Evolutionary conservation across 129 eudicot genomes (phyloP).

Genomic region (Lonicera japonica): DNA sequence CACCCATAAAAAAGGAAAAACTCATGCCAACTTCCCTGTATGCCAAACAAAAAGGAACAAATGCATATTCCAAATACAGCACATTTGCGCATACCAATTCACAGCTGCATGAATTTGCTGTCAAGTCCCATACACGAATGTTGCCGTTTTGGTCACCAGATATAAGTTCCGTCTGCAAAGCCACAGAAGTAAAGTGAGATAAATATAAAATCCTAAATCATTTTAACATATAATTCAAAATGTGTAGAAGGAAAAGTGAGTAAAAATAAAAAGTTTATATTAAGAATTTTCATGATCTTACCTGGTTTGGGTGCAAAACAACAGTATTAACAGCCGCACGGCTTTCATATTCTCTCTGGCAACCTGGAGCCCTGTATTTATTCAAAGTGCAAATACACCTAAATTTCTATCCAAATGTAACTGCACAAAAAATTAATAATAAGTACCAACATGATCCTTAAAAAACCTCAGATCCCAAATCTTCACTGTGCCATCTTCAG

Average conservation of each 20-base stretch:
- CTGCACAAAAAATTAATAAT: not conserved
- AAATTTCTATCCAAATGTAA: not conserved
- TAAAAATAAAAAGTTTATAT: too few species aligned
- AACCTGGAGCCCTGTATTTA: slow-evolving; percentile 79
- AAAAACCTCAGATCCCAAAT: slow-evolving; percentile 94
- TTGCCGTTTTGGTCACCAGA: slow-evolving; percentile 99
- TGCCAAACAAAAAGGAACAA: too few species aligned
- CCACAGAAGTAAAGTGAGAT: slow-evolving; percentile 3
- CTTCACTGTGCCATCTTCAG: slow-evolving; percentile 98
- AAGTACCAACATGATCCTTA: slow-evolving; percentile 5
- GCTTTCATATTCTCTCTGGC: slow-evolving; percentile 97
- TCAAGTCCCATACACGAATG: slow-evolving; percentile 98
- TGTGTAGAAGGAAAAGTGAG: too few species aligned
- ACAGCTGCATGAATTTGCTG: slow-evolving; percentile 98
- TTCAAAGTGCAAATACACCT: not conserved
- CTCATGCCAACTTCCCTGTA: too few species aligned
- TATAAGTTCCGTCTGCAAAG: slow-evolving; percentile 75
- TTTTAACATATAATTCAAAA: too few species aligned
- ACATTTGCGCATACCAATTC: slow-evolving; percentile 58
- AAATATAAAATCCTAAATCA: too few species aligned
- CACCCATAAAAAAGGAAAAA: too few species aligned
- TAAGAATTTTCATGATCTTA: too few species aligned
- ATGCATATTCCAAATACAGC: not conserved
- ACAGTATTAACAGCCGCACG: slow-evolving; percentile 99
- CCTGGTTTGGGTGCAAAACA: slow-evolving; percentile 99